Conservation (phyloP, 768 basidiomycete species). For the Leccinum subgranulosum region DNA sequence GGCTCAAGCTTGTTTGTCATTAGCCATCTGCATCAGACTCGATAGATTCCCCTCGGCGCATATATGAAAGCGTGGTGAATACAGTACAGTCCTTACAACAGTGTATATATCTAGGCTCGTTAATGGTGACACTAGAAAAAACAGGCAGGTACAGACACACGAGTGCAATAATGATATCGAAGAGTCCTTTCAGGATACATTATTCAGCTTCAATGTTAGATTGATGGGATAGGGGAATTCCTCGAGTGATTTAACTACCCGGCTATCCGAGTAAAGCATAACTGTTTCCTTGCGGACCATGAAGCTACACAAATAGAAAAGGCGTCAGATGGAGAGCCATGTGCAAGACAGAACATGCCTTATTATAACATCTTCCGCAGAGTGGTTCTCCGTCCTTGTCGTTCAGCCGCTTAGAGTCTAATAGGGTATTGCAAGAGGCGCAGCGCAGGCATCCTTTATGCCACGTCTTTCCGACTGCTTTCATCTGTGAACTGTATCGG, state of each 20-base stretch:
- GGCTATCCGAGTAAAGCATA: slow-evolving; percentile 66
- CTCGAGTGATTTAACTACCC: slow-evolving; percentile 33
- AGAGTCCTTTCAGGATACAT: slow-evolving; percentile 7
- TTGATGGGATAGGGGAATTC: not conserved
- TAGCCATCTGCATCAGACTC: not conserved
- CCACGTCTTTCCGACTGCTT: slow-evolving; percentile 77
- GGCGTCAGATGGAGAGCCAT: not conserved
- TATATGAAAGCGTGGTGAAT: not conserved
- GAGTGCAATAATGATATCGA: slow-evolving; percentile 19
- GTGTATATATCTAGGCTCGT: slow-evolving; percentile 8
- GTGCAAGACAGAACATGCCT: slow-evolving; percentile 34
- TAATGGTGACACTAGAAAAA: slow-evolving; percentile 10
- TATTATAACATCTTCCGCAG: slow-evolving; percentile 72
- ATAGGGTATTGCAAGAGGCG: slow-evolving; percentile 58
- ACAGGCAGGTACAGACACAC: slow-evolving; percentile 23
- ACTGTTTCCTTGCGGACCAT: slow-evolving; percentile 71
- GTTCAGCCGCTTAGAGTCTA: slow-evolving; percentile 72
- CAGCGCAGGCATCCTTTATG: slow-evolving; percentile 80
- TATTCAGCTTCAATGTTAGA: slow-evolving; percentile 6
- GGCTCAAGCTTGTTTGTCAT: not conserved
- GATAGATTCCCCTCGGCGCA: not conserved
- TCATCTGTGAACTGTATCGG: slow-evolving; percentile 47
- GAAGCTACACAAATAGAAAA: slow-evolving; percentile 41
- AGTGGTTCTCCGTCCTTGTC: slow-evolving; percentile 74
- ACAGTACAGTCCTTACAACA: slow-evolving; percentile 6